phyloP scores from a whole-genome alignment of 495 filamentous ascomycete species.

The Polyplosphaeria fusca region DNA sequence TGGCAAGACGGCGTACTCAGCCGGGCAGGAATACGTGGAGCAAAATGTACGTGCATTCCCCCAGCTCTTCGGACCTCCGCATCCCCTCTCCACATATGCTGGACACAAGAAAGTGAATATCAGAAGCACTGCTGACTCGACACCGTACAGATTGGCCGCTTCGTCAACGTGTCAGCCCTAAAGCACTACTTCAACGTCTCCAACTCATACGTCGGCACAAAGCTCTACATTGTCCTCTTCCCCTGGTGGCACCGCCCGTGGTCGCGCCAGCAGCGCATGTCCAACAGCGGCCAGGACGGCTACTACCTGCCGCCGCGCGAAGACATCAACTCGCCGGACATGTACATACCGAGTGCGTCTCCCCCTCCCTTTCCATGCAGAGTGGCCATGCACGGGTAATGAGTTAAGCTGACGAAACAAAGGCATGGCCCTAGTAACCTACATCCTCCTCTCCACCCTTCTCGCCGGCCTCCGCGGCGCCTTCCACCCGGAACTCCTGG shows the following conservation, averaged over 20 bases:
- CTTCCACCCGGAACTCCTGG: conserved; percentile 91
- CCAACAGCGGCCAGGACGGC: conserved; percentile 57
- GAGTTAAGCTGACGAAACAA: no score
- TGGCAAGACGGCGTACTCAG: conserved; percentile 82
- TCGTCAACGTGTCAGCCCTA: conserved; percentile 67
- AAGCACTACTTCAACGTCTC: conserved; percentile 50
- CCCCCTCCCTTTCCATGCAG: background rate
- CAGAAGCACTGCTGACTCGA: background rate
- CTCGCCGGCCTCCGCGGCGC: conserved; percentile 86
- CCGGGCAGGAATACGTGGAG: conserved; percentile 89
- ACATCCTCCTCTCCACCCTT: conserved; percentile 87
- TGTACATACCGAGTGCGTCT: conserved; percentile 77
- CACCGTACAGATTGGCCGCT: conserved; percentile 72
- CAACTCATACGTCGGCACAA: conserved; percentile 44
- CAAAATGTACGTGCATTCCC: conserved; percentile 63
- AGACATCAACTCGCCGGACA: conserved; percentile 95
- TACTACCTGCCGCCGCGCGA: conserved; percentile 94
- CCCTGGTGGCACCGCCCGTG: conserved; percentile 97
- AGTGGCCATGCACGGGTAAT: no score
- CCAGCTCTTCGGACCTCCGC: background rate
- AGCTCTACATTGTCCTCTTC: conserved; percentile 77
- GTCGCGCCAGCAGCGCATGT: conserved; percentile 69
- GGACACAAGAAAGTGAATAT: background rate
- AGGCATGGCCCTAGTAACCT: conserved; percentile 90
- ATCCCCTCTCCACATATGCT: background rate